Evolutionary conservation across 2,329 filamentous ascomycete species (phyloP).

Genomic region (Pseudogymnoascus verrucosus): DNA sequence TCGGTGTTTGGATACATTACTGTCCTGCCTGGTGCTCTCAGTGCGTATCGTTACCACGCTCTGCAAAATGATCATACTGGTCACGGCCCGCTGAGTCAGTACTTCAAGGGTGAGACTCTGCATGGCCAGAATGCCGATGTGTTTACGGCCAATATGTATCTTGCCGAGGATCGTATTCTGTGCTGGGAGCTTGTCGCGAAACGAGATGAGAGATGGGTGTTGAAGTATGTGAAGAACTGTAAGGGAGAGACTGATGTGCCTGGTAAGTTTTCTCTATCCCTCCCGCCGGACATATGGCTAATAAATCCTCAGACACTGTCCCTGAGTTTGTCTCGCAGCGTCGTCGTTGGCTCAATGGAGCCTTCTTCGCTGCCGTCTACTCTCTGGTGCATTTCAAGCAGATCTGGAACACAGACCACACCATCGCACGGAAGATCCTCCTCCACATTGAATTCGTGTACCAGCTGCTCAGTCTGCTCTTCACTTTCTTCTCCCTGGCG

Average conservation of each 20-base stretch:
- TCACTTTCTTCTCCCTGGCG: constrained; percentile 95
- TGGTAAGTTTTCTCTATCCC: constrained; percentile 49
- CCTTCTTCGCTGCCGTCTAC: constrained; percentile 97
- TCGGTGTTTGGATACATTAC: constrained; percentile 98
- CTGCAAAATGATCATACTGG: constrained; percentile 95
- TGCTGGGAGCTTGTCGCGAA: constrained; percentile 97
- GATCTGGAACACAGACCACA: constrained; percentile 89
- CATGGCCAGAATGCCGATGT: constrained; percentile 95
- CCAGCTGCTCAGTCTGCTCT: constrained; percentile 83
- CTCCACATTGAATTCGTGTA: constrained; percentile 94
- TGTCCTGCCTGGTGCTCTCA: constrained; percentile 87
- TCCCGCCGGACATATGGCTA: constrained; percentile 7
- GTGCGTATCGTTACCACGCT: constrained; percentile 91
- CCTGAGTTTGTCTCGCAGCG: constrained; percentile 97
- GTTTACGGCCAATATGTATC: constrained; percentile 94
- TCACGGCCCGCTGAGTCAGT: constrained; percentile 90
- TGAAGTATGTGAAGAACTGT: constrained; percentile 96
- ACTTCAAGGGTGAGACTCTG: constrained; percentile 97
- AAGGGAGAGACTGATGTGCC: constrained; percentile 97
- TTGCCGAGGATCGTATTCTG: constrained; percentile 81
- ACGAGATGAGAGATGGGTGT: constrained; percentile 85
- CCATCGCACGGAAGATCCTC: constrained; percentile 76
- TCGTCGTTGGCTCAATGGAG: constrained; percentile 94
- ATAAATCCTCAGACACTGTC: constrained; percentile 59
- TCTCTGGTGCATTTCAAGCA: constrained; percentile 92